Conservation (phyloP, 306 rosid species). For the Vachellia pachyceras region DNA sequence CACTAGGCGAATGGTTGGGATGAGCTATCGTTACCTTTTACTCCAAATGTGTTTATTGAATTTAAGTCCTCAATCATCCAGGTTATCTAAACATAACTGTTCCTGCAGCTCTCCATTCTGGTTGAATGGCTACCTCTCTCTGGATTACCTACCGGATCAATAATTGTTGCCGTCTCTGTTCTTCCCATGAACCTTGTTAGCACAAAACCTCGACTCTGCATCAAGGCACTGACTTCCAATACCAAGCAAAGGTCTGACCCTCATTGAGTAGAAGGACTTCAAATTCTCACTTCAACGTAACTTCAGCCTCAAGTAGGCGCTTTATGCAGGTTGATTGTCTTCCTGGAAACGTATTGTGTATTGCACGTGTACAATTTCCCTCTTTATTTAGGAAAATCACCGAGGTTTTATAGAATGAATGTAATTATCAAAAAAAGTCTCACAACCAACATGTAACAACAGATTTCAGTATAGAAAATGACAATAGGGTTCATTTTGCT, state of each 20-base stretch:
- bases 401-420: too few species aligned
- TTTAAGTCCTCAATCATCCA: background rate
- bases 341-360: background rate
- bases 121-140: constrained; percentile 86
- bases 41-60: background rate
- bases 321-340: constrained; percentile 10
- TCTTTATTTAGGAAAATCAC: background rate
- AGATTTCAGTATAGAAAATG: too few species aligned
- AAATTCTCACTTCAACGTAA: constrained; percentile 23
- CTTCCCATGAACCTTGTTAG: constrained; percentile 70
- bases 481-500: too few species aligned
- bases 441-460: too few species aligned
- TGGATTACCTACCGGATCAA: constrained; percentile 66
- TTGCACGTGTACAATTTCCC: background rate
- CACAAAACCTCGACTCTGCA: constrained; percentile 75
- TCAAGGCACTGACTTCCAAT: constrained; percentile 68
- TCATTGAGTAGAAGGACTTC: constrained; percentile 33
- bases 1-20: background rate
- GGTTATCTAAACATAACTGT: constrained; percentile 28
- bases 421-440: too few species aligned
- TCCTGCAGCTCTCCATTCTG: constrained; percentile 75
- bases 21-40: background rate
- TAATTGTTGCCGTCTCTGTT: constrained; percentile 79
- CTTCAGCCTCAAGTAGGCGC: constrained; percentile 6
- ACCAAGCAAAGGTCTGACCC: constrained; percentile 51